Conservation (phyloP, 2,329 filamentous ascomycete genomes). For the Aspergillus felis region DNA sequence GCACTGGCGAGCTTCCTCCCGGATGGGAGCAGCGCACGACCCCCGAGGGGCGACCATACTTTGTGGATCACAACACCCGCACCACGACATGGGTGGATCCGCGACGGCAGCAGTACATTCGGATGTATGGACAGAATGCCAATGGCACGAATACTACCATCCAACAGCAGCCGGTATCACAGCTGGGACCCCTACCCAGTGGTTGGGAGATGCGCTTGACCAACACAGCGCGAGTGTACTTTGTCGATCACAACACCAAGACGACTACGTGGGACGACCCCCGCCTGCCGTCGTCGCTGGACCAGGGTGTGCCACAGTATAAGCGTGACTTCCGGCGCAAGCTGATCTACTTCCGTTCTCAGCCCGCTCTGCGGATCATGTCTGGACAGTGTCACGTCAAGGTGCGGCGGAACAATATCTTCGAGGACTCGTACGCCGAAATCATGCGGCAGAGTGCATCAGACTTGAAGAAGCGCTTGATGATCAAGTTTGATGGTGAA, state of each 20-base stretch:
- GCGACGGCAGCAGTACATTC: conserved; percentile 92
- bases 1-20: conserved; percentile 88
- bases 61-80: conserved; percentile 96
- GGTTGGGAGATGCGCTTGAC: conserved; percentile 99
- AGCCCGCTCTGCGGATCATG: conserved; percentile 90
- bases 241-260: conserved; percentile 99
- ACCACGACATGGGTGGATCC: conserved; percentile 99
- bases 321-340: conserved; percentile 98
- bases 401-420: conserved; percentile 92
- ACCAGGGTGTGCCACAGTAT: conserved; percentile 98
- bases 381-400: conserved; percentile 98
- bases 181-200: conserved; percentile 89
- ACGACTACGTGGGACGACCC: conserved; percentile 99
- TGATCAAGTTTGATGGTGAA: conserved; percentile 99
- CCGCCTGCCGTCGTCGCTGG: conserved; percentile 86
- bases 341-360: conserved; percentile 98
- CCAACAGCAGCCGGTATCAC: conserved; percentile 95
- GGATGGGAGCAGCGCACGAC: conserved; percentile 97
- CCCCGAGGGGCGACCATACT: conserved; percentile 90
- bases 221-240: conserved; percentile 96
- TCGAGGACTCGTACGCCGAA: conserved; percentile 97
- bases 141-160: conserved; percentile 72
- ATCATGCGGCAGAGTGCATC: conserved; percentile 95
- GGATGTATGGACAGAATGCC: conserved; percentile 93
- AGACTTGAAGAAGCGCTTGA: conserved; percentile 94